phyloP scores from a whole-genome alignment of 768 basidiomycete genomes.

The Suillus americanus region DNA sequence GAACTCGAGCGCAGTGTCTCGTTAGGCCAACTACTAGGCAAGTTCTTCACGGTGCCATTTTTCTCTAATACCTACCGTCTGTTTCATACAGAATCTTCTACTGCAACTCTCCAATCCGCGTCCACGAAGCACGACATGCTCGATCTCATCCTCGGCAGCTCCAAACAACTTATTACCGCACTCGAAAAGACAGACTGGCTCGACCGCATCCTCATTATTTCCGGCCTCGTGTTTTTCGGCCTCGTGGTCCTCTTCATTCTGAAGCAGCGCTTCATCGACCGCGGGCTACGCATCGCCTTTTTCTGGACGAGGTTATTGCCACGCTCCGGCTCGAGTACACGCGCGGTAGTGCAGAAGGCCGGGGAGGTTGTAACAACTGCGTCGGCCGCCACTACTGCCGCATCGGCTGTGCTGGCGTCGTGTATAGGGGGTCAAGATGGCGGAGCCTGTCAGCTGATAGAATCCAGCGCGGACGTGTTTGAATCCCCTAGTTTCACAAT shows the following conservation, averaged over 20 bases:
- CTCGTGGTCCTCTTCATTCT: slow-evolving; percentile 84
- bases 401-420: background rate
- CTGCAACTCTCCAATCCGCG: slow-evolving; percentile 70
- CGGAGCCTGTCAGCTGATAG: background rate
- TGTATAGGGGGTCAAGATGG: background rate
- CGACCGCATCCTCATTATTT: slow-evolving; percentile 84
- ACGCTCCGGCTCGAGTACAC: slow-evolving; percentile 21
- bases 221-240: slow-evolving; percentile 79
- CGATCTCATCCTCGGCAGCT: slow-evolving; percentile 67
- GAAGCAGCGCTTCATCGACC: slow-evolving; percentile 84
- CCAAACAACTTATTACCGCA: slow-evolving; percentile 81
- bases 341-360: slow-evolving; percentile 5
- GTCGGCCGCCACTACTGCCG: background rate
- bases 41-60: slow-evolving; percentile 11
- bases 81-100: slow-evolving; percentile 63
- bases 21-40: slow-evolving; percentile 83
- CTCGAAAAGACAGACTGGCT: slow-evolving; percentile 91
- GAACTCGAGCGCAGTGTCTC: slow-evolving; percentile 91
- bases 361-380: background rate
- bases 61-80: background rate
- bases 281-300: slow-evolving; percentile 73
- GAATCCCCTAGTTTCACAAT: background rate
- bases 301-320: slow-evolving; percentile 88
- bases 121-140: slow-evolving; percentile 78
- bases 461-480: background rate